Evolutionary conservation across 2,329 filamentous ascomycete species (phyloP).

Genomic region (Leptographium radiaticola): DNA sequence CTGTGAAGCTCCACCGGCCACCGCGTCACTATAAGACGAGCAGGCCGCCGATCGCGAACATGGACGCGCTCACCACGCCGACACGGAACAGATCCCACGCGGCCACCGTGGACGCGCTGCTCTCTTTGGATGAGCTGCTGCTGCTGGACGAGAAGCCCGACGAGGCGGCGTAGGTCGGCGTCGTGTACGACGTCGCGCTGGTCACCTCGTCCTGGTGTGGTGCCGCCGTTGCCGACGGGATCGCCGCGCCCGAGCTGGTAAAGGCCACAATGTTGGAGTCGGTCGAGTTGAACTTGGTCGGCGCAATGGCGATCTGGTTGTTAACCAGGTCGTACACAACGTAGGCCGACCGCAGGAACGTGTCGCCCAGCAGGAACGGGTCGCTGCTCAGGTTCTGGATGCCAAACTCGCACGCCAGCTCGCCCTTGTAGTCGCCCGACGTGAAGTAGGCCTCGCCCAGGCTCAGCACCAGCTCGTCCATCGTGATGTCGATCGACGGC

Average conservation of each 20-base stretch:
- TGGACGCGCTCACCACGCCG: neutral
- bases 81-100: constrained; percentile 6
- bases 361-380: constrained; percentile 40
- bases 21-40: constrained; percentile 1
- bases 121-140: neutral
- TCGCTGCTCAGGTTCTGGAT: constrained; percentile 34
- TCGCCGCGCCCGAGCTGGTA: constrained; percentile 31
- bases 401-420: constrained; percentile 40
- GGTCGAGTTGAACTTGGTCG: constrained; percentile 42
- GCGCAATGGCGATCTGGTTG: constrained; percentile 40
- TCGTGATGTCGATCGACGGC: constrained; percentile 35
- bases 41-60: constrained; percentile 8
- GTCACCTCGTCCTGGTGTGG: constrained; percentile 25
- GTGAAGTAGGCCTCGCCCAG: constrained; percentile 23
- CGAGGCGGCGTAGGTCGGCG: constrained; percentile 22
- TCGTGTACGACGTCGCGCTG: constrained; percentile 13
- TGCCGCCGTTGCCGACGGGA: constrained; percentile 35
- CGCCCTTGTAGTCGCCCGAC: constrained; percentile 27
- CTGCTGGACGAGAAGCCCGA: constrained; percentile 18
- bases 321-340: constrained; percentile 47
- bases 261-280: constrained; percentile 36
- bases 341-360: constrained; percentile 46
- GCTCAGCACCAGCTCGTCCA: constrained; percentile 43
- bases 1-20: no score
- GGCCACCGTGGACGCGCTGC: neutral